phyloP scores from a whole-genome alignment of 2,329 filamentous ascomycete genomes.

The Fusarium sp. region DNA sequence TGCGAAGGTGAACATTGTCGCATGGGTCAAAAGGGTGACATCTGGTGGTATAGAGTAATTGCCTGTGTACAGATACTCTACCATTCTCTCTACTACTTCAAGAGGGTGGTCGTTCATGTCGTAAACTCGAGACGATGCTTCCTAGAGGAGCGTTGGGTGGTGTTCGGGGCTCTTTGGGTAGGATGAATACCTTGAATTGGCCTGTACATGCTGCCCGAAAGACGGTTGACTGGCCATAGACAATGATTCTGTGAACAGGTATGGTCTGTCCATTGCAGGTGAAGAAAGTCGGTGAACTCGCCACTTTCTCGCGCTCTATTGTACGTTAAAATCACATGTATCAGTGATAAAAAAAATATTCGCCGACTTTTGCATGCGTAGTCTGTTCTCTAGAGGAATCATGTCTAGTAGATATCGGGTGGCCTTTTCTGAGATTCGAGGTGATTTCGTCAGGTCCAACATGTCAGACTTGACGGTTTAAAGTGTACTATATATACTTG shows the following conservation, averaged over 20 bases:
- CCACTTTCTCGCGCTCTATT: not conserved
- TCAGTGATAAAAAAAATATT: too few species aligned
- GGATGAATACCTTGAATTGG: slow-evolving; percentile 6
- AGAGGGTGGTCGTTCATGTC: not conserved
- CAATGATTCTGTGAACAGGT: not conserved
- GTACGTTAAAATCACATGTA: not conserved
- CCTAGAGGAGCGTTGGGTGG: too few species aligned
- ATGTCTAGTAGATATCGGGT: not conserved
- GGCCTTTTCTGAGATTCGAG: too few species aligned
- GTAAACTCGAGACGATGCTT: not conserved
- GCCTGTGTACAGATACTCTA: not conserved
- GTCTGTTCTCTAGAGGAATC: not conserved
- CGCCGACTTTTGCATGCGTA: not conserved
- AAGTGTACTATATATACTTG: too few species aligned
- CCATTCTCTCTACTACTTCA: not conserved
- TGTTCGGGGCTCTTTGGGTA: too few species aligned
- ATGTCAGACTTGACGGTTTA: too few species aligned
- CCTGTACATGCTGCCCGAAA: slow-evolving; percentile 9
- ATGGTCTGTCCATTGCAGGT: not conserved
- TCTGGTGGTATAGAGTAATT: not conserved
- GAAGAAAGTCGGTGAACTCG: slow-evolving; percentile 20
- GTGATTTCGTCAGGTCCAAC: too few species aligned
- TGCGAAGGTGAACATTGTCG: not conserved
- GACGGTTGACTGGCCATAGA: not conserved
- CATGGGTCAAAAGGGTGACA: rapidly evolving